phyloP scores from a whole-genome alignment of 352 stramenopile genomes.

The Plasmopara muralis region DNA sequence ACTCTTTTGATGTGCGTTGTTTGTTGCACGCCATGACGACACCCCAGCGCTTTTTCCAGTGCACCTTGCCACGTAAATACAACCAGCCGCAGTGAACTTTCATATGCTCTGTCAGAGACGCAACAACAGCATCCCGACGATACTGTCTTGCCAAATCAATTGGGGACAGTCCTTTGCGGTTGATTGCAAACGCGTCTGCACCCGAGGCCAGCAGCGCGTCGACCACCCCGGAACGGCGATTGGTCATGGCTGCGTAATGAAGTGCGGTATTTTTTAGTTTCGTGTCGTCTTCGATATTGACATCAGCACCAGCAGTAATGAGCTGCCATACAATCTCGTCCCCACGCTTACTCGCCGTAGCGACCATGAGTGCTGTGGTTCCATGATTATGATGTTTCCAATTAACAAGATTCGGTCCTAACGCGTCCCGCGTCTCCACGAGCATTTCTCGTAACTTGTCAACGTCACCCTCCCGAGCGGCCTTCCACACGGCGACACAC shows the following conservation, averaged over 20 bases:
- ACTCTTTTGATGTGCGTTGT: slow-evolving; percentile 37
- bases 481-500: slow-evolving; percentile 30
- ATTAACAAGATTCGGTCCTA: slow-evolving; percentile 27
- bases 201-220: slow-evolving; percentile 44
- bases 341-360: slow-evolving; percentile 24
- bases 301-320: slow-evolving; percentile 39
- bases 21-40: slow-evolving; percentile 52
- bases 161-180: slow-evolving; percentile 44
- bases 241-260: slow-evolving; percentile 50
- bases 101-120: slow-evolving; percentile 38
- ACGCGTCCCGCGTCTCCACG: slow-evolving; percentile 12
- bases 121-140: slow-evolving; percentile 26
- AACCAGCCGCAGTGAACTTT: slow-evolving; percentile 54
- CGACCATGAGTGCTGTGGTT: slow-evolving; percentile 63
- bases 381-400: slow-evolving; percentile 36
- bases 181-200: slow-evolving; percentile 46
- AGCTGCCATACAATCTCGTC: slow-evolving; percentile 26
- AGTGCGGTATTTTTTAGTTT: slow-evolving; percentile 52
- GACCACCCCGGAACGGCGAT: slow-evolving; percentile 36
- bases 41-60: slow-evolving; percentile 58
- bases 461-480: slow-evolving; percentile 24
- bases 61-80: slow-evolving; percentile 35
- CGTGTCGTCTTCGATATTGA: slow-evolving; percentile 33
- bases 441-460: slow-evolving; percentile 20
- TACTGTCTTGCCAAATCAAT: slow-evolving; percentile 54